Percentiles rank a stretch among this genome's conserved stretches.
Evolutionary conservation across 768 basidiomycete species (phyloP).

Genomic region (Sporobolomyces pararoseus): DNA sequence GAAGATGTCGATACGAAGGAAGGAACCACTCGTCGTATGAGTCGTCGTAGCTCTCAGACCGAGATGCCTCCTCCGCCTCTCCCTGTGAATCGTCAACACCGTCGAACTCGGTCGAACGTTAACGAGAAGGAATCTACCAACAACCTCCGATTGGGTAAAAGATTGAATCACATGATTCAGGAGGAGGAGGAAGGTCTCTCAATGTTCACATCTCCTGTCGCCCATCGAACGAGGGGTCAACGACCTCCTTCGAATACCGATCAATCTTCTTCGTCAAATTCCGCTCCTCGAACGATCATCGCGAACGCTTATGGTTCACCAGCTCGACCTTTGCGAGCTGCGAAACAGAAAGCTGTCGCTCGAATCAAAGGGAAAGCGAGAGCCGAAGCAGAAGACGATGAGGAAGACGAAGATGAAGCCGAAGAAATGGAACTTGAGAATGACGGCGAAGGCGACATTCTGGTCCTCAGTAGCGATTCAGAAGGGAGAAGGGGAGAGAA

Average conservation of each 20-base stretch:
- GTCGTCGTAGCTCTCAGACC: slow-evolving; percentile 17
- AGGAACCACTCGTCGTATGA: slow-evolving; percentile 46
- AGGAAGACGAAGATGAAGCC: slow-evolving; percentile 13
- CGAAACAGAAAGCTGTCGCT: slow-evolving; percentile 16
- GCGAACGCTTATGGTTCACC: background rate
- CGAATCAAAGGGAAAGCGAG: slow-evolving; percentile 10
- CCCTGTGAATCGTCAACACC: slow-evolving; percentile 49
- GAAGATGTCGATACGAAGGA: slow-evolving; percentile 34
- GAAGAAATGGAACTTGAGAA: slow-evolving; percentile 16
- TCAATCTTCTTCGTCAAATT: no score
- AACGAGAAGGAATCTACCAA: background rate
- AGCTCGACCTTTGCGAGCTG: background rate
- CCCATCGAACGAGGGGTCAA: slow-evolving; percentile 27
- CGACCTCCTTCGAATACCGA: background rate
- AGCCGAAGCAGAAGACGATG: background rate
- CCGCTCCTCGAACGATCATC: background rate
- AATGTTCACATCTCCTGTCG: slow-evolving; percentile 20
- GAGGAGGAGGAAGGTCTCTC: slow-evolving; percentile 1
- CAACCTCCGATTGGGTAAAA: background rate
- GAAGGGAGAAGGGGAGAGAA: background rate
- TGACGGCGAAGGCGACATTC: background rate
- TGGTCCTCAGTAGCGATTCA: slow-evolving; percentile 1
- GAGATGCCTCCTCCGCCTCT: slow-evolving; percentile 34
- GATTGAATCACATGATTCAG: slow-evolving; percentile 1
- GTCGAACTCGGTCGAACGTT: slow-evolving; percentile 4